Evolutionary conservation across 441 rosid genomes (phyloP), one percentile per base, ranked within the genome.

Genomic region (Adansonia grandidieri): DNA sequence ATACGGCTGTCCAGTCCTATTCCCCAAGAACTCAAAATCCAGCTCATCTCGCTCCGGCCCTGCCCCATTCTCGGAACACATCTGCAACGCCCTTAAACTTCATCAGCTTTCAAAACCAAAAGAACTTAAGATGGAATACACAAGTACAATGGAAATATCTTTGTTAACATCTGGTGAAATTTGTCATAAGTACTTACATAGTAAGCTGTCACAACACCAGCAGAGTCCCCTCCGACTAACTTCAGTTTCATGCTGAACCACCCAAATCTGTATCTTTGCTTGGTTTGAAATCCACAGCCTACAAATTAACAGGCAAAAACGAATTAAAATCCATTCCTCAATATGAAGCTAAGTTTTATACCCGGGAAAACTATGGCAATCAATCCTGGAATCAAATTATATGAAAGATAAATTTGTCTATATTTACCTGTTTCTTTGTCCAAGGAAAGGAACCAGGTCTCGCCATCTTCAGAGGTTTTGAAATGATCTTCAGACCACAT

Each of bases 181-280:
- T 2, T 15, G 56, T 2, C 8, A 53, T 72, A 9, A 61, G 4
- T 32, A 66, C 94, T 84, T 74, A 93, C 98, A 77, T 95, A 95
- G 80, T 92, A 95, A 65, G 99, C 98, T 17, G 99, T 95, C 28
- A 95, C 98, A 2, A 95, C 96, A 40, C 99, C 97, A 9, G 99
- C 99, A 1, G 99, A 95, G 79, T 93, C 99, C 72, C 97, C 98
- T 47, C 95, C 97, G 13, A 93, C 99, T 65, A 95, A 82, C 80
- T 93, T 95, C 83, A 95, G 82, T 88, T 95, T 93, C 99, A 93
- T 95, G 85, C 98, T 92, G 69, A 95, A 95, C 98, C 97, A 93
- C 2, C 99, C 99, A 73, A 92, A 93, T 87, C 98, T 86, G 88
- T 95, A 95, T 77, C 79, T 90, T 83, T 92, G 94, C 78, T 93